phyloP scores from a whole-genome alignment of 2,329 filamentous ascomycete genomes.

The Colletotrichum nymphaeae region DNA sequence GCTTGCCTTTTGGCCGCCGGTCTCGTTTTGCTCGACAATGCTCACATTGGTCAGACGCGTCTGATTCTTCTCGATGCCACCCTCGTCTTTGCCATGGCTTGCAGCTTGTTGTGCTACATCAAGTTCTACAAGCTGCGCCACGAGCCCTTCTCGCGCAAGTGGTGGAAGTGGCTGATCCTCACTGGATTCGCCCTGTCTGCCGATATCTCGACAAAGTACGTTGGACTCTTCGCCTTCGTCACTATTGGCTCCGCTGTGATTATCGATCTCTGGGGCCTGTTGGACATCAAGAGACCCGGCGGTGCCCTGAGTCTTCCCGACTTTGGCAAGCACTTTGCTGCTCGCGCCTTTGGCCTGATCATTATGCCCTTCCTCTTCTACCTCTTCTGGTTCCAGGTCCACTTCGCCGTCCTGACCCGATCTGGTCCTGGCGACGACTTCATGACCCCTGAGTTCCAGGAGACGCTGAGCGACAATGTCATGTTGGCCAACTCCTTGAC shows the following conservation, averaged over 20 bases:
- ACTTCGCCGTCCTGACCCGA: constrained; percentile 88
- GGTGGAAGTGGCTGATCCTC: constrained; percentile 99
- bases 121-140: constrained; percentile 98
- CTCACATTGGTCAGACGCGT: constrained; percentile 95
- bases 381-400: constrained; percentile 99
- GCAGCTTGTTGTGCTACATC: constrained; percentile 93
- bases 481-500: constrained; percentile 89
- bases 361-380: constrained; percentile 97
- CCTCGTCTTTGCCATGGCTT: constrained; percentile 94
- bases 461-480: constrained; percentile 93
- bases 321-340: constrained; percentile 90
- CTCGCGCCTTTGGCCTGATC: constrained; percentile 87
- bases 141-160: constrained; percentile 89
- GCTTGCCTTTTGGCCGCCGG: constrained; percentile 89
- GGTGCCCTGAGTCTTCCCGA: constrained; percentile 83
- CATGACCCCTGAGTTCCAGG: constrained; percentile 98
- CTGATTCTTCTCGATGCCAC: constrained; percentile 96
- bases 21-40: constrained; percentile 94
- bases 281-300: constrained; percentile 87
- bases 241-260: constrained; percentile 94
- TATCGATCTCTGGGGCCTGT: constrained; percentile 94
- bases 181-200: constrained; percentile 96
- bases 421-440: constrained; percentile 98
- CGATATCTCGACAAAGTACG: constrained; percentile 98
- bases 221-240: constrained; percentile 95